Evolutionary conservation across 495 filamentous ascomycete species (phyloP).

Genomic region (Opeltia flavorubescens): DNA sequence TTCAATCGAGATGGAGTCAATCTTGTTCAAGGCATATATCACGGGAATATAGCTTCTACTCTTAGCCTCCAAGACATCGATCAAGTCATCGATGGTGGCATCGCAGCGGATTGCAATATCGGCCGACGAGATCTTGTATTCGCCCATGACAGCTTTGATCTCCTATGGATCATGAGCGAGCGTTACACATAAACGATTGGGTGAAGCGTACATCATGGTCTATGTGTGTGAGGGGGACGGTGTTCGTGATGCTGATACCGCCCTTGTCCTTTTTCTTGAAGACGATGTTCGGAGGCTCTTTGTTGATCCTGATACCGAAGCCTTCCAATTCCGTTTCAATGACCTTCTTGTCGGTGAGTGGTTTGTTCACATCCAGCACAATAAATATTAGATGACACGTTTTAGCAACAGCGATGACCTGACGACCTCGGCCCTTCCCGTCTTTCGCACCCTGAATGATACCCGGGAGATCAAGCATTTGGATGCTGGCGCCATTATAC

Average conservation of each 20-base stretch:
- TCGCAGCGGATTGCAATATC: slow-evolving; percentile 98
- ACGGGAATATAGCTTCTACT: slow-evolving; percentile 92
- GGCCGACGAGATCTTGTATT: slow-evolving; percentile 92
- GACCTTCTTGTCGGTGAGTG: slow-evolving; percentile 87
- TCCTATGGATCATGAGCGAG: slow-evolving; percentile 38
- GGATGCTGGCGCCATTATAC: slow-evolving; percentile 95
- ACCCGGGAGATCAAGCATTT: slow-evolving; percentile 97
- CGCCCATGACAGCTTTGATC: slow-evolving; percentile 92
- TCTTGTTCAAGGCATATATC: slow-evolving; percentile 97
- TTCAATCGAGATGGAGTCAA: slow-evolving; percentile 94
- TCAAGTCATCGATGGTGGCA: slow-evolving; percentile 81
- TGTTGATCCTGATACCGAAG: slow-evolving; percentile 97
- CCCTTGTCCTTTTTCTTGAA: slow-evolving; percentile 99
- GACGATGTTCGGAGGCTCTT: slow-evolving; percentile 88
- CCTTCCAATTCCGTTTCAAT: slow-evolving; percentile 96
- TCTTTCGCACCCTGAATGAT: slow-evolving; percentile 99
- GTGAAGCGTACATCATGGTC: slow-evolving; percentile 53
- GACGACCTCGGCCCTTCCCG: slow-evolving; percentile 92
- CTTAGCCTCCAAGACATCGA: slow-evolving; percentile 93
- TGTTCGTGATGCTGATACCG: slow-evolving; percentile 86
- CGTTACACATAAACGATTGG: background rate
- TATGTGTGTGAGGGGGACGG: slow-evolving; percentile 80
- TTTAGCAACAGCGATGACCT: slow-evolving; percentile 97
- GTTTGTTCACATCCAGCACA: slow-evolving; percentile 97
- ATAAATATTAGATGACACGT: slow-evolving; percentile 99